Conservation (phyloP, 208 protist species). For the Leishmania gerbilli region DNA sequence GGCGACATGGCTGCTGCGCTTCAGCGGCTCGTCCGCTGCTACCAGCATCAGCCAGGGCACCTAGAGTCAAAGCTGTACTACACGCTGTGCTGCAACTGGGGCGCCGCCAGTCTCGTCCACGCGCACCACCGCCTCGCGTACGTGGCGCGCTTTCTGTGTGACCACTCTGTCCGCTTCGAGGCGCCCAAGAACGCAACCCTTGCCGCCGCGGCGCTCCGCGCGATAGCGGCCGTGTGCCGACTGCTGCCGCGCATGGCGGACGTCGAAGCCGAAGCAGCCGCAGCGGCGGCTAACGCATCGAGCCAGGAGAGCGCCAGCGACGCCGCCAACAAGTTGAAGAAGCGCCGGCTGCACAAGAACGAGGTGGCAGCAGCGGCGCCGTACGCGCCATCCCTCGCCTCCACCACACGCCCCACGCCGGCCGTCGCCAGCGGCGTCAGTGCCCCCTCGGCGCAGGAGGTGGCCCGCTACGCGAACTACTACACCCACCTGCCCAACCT, state of each 20-base stretch:
- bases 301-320: neutral
- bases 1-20: constrained; percentile 58
- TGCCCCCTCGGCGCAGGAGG: constrained; percentile 47
- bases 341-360: constrained; percentile 11
- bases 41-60: constrained; percentile 42
- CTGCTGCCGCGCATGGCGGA: constrained; percentile 49
- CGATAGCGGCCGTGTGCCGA: constrained; percentile 39
- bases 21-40: constrained; percentile 59
- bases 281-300: neutral
- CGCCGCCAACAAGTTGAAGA: constrained; percentile 10
- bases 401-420: constrained; percentile 19
- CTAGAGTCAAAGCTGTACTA: constrained; percentile 72
- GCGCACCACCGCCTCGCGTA: constrained; percentile 78
- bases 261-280: constrained; percentile 7
- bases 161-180: constrained; percentile 50
- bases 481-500: constrained; percentile 67
- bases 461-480: constrained; percentile 58
- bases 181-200: constrained; percentile 53
- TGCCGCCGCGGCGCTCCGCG: constrained; percentile 63
- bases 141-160: constrained; percentile 51
- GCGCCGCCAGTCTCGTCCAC: constrained; percentile 62
- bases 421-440: neutral
- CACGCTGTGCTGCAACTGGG: constrained; percentile 65
- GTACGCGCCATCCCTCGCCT: constrained; percentile 21
- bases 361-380: constrained; percentile 1